Percentiles rank a stretch among this genome's conserved stretches.
These are phyloP conservation scores for Populus tomentosa DNA, from an alignment of 441 rosid genomes.

Conservation along the genomic window DNA sequence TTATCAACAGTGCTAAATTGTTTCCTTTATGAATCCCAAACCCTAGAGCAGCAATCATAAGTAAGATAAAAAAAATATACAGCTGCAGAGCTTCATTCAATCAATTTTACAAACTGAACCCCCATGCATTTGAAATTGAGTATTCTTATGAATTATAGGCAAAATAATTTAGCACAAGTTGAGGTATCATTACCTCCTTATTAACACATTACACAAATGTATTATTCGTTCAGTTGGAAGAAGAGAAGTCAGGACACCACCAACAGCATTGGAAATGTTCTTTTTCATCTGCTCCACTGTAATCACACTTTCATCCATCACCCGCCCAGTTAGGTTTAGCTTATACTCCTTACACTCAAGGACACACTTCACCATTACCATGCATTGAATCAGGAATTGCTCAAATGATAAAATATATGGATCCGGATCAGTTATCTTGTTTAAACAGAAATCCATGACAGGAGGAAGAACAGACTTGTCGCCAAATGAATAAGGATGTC, in stretches of 20 bases:
- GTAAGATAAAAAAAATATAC: not conserved
- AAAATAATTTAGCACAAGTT: not conserved
- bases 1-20: not conserved
- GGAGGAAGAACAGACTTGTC: conserved; percentile 81
- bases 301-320: conserved; percentile 74
- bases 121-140: not conserved
- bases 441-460: conserved; percentile 89
- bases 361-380: conserved; percentile 88
- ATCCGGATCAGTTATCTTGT: conserved; percentile 77
- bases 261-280: conserved; percentile 65
- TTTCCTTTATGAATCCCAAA: not conserved
- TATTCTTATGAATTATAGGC: not conserved
- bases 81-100: not conserved
- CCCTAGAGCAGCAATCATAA: not conserved
- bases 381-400: conserved; percentile 89
- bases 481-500: conserved; percentile 97
- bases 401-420: conserved; percentile 58
- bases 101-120: not conserved
- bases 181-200: conserved; percentile 65
- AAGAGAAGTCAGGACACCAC: conserved; percentile 71
- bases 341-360: conserved; percentile 97
- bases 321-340: conserved; percentile 84
- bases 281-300: conserved; percentile 86
- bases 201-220: conserved; percentile 76
- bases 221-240: conserved; percentile 79